Conservation (phyloP, 2,329 filamentous ascomycete genomes). For the Sclerotinia glacialis region DNA sequence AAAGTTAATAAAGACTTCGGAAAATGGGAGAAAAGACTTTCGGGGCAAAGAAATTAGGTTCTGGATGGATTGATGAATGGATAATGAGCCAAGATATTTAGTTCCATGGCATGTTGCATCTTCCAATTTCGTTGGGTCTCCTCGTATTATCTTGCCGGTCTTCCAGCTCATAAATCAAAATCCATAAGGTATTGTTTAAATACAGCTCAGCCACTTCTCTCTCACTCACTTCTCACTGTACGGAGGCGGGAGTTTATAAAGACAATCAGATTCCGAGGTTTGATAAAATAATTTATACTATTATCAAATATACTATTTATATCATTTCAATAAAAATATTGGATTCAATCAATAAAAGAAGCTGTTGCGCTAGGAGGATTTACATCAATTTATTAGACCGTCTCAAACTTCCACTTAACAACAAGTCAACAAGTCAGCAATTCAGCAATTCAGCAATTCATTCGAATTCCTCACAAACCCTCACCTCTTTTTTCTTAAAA, state of each 20-base stretch:
- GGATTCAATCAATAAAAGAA: neutral
- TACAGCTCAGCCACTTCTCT: constrained; percentile 15
- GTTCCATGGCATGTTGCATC: neutral
- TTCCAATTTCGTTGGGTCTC: neutral
- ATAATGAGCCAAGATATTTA: constrained; percentile 12
- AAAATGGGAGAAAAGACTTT: neutral
- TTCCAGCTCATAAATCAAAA: neutral
- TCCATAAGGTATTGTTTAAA: constrained; percentile 11
- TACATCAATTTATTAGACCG: neutral
- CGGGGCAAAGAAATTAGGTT: neutral
- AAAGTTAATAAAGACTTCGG: no score
- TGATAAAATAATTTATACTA: no score
- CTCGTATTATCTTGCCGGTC: constrained; percentile 10
- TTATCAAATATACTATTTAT: neutral
- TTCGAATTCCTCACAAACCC: no score
- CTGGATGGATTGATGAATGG: neutral
- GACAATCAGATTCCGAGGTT: neutral
- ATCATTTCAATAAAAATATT: no score
- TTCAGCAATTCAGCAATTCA: no score
- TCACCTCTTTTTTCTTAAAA: neutral
- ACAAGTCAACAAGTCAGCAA: no score
- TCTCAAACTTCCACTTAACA: neutral
- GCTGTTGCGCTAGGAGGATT: neutral
- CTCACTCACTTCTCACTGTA: no score
- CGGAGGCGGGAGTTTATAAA: neutral